phyloP scores from a whole-genome alignment of 2,329 filamentous ascomycete species.

The Microcyclospora pomicola region DNA sequence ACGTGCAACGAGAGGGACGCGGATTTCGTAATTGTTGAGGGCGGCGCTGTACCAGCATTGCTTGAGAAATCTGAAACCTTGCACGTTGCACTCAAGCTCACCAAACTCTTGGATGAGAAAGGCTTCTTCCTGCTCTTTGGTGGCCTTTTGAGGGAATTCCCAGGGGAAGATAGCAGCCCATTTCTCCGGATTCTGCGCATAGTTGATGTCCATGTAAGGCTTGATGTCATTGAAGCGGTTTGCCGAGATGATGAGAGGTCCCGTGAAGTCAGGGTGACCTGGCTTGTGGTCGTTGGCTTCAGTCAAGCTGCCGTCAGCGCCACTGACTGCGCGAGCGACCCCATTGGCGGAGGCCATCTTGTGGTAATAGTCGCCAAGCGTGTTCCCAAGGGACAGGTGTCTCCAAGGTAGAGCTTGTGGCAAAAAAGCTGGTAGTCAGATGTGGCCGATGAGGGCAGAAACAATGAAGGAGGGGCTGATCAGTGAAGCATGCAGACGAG shows the following conservation, averaged over 20 bases:
- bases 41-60: constrained; percentile 21
- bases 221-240: constrained; percentile 17
- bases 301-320: background rate
- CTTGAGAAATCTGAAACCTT: constrained; percentile 23
- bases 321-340: background rate
- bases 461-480: too few relatives aligned
- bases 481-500: too few relatives aligned
- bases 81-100: constrained; percentile 15
- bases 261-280: background rate
- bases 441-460: too few relatives aligned
- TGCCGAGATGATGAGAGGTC: constrained; percentile 18
- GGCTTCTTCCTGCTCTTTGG: constrained; percentile 16
- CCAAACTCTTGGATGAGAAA: constrained; percentile 19
- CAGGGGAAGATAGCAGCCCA: constrained; percentile 20
- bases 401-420: background rate
- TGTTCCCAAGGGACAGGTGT: constrained; percentile 1
- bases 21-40: constrained; percentile 16
- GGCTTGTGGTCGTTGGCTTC: background rate
- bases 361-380: too few relatives aligned
- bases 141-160: constrained; percentile 18
- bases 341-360: too few relatives aligned
- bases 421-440: too few relatives aligned
- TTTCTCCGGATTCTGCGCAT: constrained; percentile 10
- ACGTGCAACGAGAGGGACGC: constrained; percentile 13
- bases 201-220: constrained; percentile 17